Conservation (phyloP, 768 basidiomycete genomes). For the Termitomyces bulborhizus region DNA sequence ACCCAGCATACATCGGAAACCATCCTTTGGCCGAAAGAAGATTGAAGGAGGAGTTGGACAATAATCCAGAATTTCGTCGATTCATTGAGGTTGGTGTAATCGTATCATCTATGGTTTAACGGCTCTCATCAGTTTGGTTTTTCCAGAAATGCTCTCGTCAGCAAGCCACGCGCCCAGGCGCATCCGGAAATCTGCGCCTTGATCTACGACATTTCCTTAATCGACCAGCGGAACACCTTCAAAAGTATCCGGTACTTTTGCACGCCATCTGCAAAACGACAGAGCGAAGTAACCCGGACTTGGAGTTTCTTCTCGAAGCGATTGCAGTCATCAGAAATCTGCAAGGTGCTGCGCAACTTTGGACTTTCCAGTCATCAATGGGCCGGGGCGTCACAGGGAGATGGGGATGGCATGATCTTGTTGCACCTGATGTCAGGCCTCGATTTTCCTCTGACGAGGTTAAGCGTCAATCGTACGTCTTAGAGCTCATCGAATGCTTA, state of each 20-base stretch:
- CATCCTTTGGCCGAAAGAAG: conserved; percentile 81
- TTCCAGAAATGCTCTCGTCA: conserved; percentile 39
- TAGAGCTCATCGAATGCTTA: background rate
- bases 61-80: conserved; percentile 74
- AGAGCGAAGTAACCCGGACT: conserved; percentile 73
- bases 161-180: conserved; percentile 31
- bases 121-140: background rate
- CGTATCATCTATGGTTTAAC: background rate
- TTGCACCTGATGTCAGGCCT: conserved; percentile 55
- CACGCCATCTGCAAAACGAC: conserved; percentile 87
- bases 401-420: conserved; percentile 88
- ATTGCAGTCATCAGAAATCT: conserved; percentile 77
- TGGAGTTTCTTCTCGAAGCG: conserved; percentile 73
- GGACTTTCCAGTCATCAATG: conserved; percentile 89
- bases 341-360: conserved; percentile 73
- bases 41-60: conserved; percentile 80
- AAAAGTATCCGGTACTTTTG: conserved; percentile 79
- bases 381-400: conserved; percentile 72
- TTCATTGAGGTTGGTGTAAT: conserved; percentile 70
- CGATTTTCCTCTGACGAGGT: conserved; percentile 65
- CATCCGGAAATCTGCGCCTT: conserved; percentile 32
- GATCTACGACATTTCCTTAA: conserved; percentile 78
- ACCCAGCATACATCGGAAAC: conserved; percentile 82
- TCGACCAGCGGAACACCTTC: conserved; percentile 77
- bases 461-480: conserved; percentile 78